Percentiles rank a stretch among this genome's conserved stretches.
Evolutionary conservation across 352 stramenopile genomes (phyloP).

Genomic region (Pythium sp.): DNA sequence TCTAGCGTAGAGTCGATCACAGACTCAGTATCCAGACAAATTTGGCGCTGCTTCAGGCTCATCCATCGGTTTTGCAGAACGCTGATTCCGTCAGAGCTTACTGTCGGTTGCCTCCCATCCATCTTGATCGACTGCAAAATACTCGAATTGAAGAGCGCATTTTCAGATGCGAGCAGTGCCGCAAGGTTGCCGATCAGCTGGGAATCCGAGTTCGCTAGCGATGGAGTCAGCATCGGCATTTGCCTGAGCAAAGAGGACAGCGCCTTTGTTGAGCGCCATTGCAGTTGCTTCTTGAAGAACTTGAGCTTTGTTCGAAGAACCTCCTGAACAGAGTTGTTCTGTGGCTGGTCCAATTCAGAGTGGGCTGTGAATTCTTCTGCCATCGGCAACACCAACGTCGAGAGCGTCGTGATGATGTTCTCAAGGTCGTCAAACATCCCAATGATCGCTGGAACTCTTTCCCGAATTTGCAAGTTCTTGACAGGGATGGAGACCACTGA

Average conservation of each 20-base stretch:
- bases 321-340: slow-evolving; percentile 62
- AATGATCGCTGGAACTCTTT: slow-evolving; percentile 68
- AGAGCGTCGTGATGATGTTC: slow-evolving; percentile 46
- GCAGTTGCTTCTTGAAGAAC: slow-evolving; percentile 76
- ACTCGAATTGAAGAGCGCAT: slow-evolving; percentile 28
- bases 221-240: slow-evolving; percentile 37
- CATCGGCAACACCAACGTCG: slow-evolving; percentile 39
- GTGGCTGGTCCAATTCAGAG: slow-evolving; percentile 50
- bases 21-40: slow-evolving; percentile 62
- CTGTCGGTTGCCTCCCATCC: slow-evolving; percentile 20
- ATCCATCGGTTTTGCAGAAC: slow-evolving; percentile 65
- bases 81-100: slow-evolving; percentile 21
- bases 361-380: slow-evolving; percentile 32
- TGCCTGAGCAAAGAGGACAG: slow-evolving; percentile 71
- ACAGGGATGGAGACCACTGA: slow-evolving; percentile 35
- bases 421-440: slow-evolving; percentile 81
- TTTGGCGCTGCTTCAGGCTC: slow-evolving; percentile 69
- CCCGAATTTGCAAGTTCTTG: slow-evolving; percentile 53
- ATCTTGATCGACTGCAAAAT: slow-evolving; percentile 17
- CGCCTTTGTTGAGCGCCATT: slow-evolving; percentile 78
- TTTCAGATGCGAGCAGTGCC: slow-evolving; percentile 53
- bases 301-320: slow-evolving; percentile 57
- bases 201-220: slow-evolving; percentile 48
- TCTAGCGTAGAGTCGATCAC: slow-evolving; percentile 75
- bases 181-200: slow-evolving; percentile 65